Base-by-base conservation (phyloP, 352 stramenopile genomes). In the Phytopythium ostracodes region DNA sequence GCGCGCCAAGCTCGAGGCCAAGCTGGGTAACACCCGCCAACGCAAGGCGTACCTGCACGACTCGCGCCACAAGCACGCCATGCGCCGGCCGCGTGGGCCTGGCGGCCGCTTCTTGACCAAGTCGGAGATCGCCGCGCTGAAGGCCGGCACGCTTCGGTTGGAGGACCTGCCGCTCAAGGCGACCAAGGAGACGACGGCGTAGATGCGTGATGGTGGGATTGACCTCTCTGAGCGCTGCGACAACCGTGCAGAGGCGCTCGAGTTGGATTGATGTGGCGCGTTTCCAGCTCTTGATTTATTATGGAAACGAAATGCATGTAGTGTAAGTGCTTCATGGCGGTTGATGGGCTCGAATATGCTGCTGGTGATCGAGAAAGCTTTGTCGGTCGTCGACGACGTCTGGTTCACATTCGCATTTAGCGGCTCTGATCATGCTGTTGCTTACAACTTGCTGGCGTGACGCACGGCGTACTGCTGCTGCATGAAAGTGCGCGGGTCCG, bases 61-160 rank as follows among this genome's bases (percentile, higher is more conserved):
- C 31, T 93, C 84, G 43, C 80, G 84, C 18, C 84, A 93, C 67
- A 77, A 86, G 59, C 84, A 93, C 65, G 84, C 84, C 8, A 89
- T 91, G 75, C 82, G 82, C 10, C 82, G 84, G 33, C 79, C 77
- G 27, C 82, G 84, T 55, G 84, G 84, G 0, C 80, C 82, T 1
- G 81, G 84, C 1, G 84, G 84, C n/a, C 80, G 84, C 56, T 93
- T 93, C 65, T 63, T 88, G 47, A 94, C 84, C 11, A 81, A 86
- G 58, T 84, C 88, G 47, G 86, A 96, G 60, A 88, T 94, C 40
- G 75, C 87, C 52, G 83, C 75, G 18, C 61, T 93, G 24, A 84
- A 87, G 62, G 80, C 86, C 36, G 81, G 79, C 20, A 87, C 79
- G 24, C 62, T 91, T 61, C 76, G 73, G 0, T 72, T 87, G 38